These are phyloP conservation scores for Tagetes erecta DNA, from an alignment of 129 eudicot genomes.

Conservation along the genomic window DNA sequence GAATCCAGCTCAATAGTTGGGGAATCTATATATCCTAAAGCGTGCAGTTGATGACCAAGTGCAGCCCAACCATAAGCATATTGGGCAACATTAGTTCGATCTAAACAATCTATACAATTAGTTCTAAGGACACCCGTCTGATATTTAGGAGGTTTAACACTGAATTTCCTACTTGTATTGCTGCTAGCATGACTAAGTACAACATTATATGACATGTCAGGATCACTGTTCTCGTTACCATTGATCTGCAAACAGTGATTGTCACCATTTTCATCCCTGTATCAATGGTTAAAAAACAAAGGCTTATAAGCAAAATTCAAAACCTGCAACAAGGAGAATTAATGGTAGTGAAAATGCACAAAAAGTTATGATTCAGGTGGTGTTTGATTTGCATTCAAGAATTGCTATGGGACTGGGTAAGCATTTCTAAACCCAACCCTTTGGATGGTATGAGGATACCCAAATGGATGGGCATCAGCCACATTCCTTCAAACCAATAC, in stretches of 20 bases:
- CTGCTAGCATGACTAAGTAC: conserved; percentile 19
- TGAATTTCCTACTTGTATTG: conserved; percentile 27
- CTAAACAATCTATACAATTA: conserved; percentile 97
- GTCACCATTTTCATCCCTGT: conserved; percentile 46
- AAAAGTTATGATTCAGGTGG: conserved; percentile 13
- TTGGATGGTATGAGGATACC: neutral
- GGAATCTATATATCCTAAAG: conserved; percentile 60
- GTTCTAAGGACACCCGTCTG: conserved; percentile 93
- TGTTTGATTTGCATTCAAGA: neutral
- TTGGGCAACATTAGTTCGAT: conserved; percentile 95
- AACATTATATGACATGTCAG: conserved; percentile 17
- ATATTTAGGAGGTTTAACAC: conserved; percentile 44
- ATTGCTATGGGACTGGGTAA: neutral
- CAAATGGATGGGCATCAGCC: neutral
- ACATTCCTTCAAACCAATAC: neutral
- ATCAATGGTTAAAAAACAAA: conserved; percentile 21
- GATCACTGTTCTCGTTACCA: conserved; percentile 20
- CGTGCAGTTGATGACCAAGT: conserved; percentile 85
- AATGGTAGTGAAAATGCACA: conserved; percentile 10
- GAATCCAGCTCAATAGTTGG: conserved; percentile 63
- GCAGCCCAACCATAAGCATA: conserved; percentile 96
- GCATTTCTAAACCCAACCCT: neutral
- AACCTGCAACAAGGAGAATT: conserved; percentile 11
- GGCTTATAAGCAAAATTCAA: conserved; percentile 10
- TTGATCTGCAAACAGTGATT: conserved; percentile 38